Conservation (phyloP, 176 grass and related monocot genomes). For the Tillandsia fasciculata region DNA sequence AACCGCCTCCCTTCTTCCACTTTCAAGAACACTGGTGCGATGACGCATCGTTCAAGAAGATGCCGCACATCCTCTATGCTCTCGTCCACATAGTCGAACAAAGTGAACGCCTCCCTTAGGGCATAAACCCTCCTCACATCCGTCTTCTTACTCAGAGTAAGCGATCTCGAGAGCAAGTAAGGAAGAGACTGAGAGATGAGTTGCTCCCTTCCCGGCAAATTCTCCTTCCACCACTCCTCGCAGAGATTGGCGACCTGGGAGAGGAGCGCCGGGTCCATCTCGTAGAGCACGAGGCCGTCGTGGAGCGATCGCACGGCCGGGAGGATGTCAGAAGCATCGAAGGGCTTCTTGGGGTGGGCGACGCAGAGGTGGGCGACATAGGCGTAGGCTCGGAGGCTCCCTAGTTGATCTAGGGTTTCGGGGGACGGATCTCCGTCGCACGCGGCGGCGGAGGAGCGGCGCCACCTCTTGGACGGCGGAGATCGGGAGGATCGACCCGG, state of each 20-base stretch:
- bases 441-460: constrained; percentile 8
- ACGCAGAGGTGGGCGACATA: constrained; percentile 54
- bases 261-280: constrained; percentile 44
- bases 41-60: constrained; percentile 67
- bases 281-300: constrained; percentile 42
- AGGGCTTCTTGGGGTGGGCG: constrained; percentile 51
- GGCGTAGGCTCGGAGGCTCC: constrained; percentile 32
- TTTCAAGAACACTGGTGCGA: constrained; percentile 59
- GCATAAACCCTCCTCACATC: constrained; percentile 57
- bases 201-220: constrained; percentile 44
- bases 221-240: constrained; percentile 66
- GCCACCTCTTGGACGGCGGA: constrained; percentile 32
- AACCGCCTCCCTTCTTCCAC: constrained; percentile 62
- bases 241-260: constrained; percentile 52
- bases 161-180: constrained; percentile 60
- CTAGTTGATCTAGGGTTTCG: constrained; percentile 16
- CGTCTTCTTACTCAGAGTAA: constrained; percentile 42
- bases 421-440: not conserved
- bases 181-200: constrained; percentile 79
- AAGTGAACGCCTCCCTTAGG: constrained; percentile 61
- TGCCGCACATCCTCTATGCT: constrained; percentile 74
- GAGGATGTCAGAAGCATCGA: constrained; percentile 40
- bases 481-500: constrained; percentile 32
- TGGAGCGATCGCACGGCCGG: constrained; percentile 47
- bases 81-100: constrained; percentile 81